phyloP scores from a whole-genome alignment of 1,284 basidiomycete species.

The Moesziomyces globuligerus region DNA sequence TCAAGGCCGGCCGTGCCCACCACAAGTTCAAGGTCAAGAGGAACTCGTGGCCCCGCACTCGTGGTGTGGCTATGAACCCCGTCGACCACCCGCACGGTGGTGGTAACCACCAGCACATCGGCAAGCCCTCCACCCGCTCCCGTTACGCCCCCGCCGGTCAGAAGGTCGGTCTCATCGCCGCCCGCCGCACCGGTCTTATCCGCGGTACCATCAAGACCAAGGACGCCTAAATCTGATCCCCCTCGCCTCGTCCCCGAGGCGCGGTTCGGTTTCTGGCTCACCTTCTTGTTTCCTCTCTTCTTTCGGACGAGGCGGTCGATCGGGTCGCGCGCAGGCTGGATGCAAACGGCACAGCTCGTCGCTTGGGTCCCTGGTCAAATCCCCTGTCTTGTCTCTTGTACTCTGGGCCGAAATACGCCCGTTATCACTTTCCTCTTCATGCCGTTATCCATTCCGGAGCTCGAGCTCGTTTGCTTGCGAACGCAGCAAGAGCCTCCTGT shows the following conservation, averaged over 20 bases:
- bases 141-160: conserved; percentile 63
- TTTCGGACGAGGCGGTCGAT: background rate
- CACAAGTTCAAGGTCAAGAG: conserved; percentile 68
- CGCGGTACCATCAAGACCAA: conserved; percentile 66
- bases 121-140: conserved; percentile 64
- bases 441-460: conserved; percentile 18
- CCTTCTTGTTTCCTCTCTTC: background rate
- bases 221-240: conserved; percentile 54
- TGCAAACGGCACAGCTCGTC: conserved; percentile 1
- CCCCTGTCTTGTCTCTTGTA: background rate
- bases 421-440: background rate
- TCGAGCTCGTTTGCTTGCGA: background rate
- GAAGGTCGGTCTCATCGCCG: conserved; percentile 67
- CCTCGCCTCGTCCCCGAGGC: too few species aligned
- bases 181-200: conserved; percentile 67
- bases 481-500: too few species aligned
- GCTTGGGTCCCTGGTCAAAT: background rate
- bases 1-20: conserved; percentile 66
- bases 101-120: conserved; percentile 68
- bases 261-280: background rate
- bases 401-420: background rate
- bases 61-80: conserved; percentile 68
- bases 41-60: conserved; percentile 67
- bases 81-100: conserved; percentile 68
- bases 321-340: background rate